Evolutionary conservation across 805 yeast species (phyloP), one percentile per base, ranked within the genome.

Genomic region (Cyberlindnera euphorbiiphila): DNA sequence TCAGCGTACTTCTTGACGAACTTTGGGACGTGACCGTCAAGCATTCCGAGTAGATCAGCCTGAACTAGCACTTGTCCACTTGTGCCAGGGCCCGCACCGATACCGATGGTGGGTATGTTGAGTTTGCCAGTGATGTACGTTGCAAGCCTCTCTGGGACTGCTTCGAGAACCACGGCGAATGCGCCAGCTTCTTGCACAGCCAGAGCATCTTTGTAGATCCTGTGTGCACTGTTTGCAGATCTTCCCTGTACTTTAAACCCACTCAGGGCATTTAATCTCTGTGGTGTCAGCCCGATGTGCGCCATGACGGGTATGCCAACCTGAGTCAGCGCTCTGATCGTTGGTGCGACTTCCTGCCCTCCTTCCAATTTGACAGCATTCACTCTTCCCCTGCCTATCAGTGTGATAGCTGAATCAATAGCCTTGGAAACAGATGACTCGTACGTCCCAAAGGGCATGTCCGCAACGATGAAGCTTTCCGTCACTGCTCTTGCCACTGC

Each of bases 231-330:
- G 4, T 57, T 56, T 0, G 66, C 62, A 0, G 76, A 65, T 42
- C 66, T 74, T 0, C 95, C 97, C 59, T 91, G 98, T 1, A 85
- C 82, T 60, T 79, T 83, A 62, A 81, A 91, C 1, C 98, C 98
- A 15, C 96, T 89, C 11, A 84, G 56, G 0, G 85, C 57, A 46
- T 85, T 76, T 44, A 78, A 78, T 29, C 85, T 72, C 58, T 93
- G 98, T 2, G 98, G 98, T 4, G 95, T 86, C 22, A 91, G 65
- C 0, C 98, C 98, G 21, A 86, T 76, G 59, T 91, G 98, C 1
- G 94, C 97, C 63, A 86, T 71, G 3, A 88, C 88, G 0, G 97
- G 95, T 9, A 91, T 79, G 1, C 98, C 98, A 13, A 81, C 66
- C 5, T 69, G 56, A 1, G 79, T 69, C 14, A 91, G 60, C 42